A percentile compares a stretch with the other conserved stretches of the same genome.
Conservation (phyloP, 1,284 basidiomycete genomes). For the Boletus smithii region DNA sequence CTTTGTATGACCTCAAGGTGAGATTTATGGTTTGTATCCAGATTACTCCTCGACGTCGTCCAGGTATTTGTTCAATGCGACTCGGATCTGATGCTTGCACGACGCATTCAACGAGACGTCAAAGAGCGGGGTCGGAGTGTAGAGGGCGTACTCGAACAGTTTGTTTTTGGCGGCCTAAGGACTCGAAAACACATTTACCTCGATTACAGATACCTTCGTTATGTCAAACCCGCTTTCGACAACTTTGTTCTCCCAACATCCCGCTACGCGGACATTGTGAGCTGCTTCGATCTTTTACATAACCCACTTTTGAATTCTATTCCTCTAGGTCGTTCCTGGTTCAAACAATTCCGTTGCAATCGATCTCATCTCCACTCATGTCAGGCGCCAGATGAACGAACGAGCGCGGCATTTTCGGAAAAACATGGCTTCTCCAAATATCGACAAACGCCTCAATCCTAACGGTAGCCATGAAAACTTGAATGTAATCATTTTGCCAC, state of each 20-base stretch:
- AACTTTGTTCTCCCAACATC: slow-evolving; percentile 92
- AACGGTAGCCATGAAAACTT: slow-evolving; percentile 41
- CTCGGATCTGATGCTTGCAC: slow-evolving; percentile 94
- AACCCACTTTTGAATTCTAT: neutral
- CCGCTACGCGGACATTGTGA: slow-evolving; percentile 83
- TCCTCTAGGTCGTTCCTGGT: slow-evolving; percentile 82
- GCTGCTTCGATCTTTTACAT: slow-evolving; percentile 22
- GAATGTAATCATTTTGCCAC: slow-evolving; percentile 68
- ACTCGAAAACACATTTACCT: slow-evolving; percentile 8
- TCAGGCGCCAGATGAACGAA: slow-evolving; percentile 80
- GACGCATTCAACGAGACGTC: slow-evolving; percentile 85
- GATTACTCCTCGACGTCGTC: neutral
- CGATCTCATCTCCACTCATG: slow-evolving; percentile 89
- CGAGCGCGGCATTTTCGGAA: slow-evolving; percentile 73
- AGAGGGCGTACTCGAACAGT: slow-evolving; percentile 88
- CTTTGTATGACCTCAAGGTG: slow-evolving; percentile 90
- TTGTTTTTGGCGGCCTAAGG: slow-evolving; percentile 18
- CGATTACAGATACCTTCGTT: slow-evolving; percentile 72
- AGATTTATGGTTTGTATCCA: slow-evolving; percentile 22
- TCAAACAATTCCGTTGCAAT: slow-evolving; percentile 87
- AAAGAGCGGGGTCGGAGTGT: slow-evolving; percentile 85
- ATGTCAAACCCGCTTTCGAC: slow-evolving; percentile 92
- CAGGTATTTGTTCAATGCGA: slow-evolving; percentile 87
- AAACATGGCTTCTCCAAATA: slow-evolving; percentile 54
- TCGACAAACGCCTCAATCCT: slow-evolving; percentile 34